phyloP scores from a whole-genome alignment of 345 rosid genomes.

The Kernera saxatilis region DNA sequence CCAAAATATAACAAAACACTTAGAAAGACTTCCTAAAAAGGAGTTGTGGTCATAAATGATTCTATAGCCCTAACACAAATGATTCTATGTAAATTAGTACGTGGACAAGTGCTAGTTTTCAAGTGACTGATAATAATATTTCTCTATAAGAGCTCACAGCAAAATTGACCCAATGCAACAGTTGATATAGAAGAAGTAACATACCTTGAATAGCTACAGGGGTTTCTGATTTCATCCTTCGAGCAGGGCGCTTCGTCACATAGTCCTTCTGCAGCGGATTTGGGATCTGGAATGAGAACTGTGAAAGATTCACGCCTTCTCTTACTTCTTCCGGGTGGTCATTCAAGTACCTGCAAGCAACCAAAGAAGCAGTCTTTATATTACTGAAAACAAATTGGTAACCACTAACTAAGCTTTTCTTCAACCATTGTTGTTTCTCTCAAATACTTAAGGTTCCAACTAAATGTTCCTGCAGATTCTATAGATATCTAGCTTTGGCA shows the following conservation, averaged over 20 bases:
- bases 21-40: too few relatives aligned
- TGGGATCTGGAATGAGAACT: conserved; percentile 69
- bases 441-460: neutral
- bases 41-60: too few relatives aligned
- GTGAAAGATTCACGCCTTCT: conserved; percentile 43
- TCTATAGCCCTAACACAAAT: too few relatives aligned
- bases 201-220: conserved; percentile 43
- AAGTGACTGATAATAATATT: neutral
- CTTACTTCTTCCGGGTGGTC: conserved; percentile 44
- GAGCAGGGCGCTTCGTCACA: conserved; percentile 53
- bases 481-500: too few relatives aligned
- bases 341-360: conserved; percentile 41
- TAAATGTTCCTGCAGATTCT: neutral
- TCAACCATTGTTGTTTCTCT: neutral
- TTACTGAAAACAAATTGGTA: neutral
- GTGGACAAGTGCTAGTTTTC: neutral
- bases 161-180: neutral
- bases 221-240: conserved; percentile 18
- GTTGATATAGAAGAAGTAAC: conserved; percentile 5
- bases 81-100: neutral
- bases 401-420: neutral
- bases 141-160: neutral
- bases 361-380: neutral
- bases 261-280: conserved; percentile 60
- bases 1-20: too few relatives aligned